Evolutionary conservation across 331 rosid genomes (phyloP).

Genomic region (Quercus tomentella): DNA sequence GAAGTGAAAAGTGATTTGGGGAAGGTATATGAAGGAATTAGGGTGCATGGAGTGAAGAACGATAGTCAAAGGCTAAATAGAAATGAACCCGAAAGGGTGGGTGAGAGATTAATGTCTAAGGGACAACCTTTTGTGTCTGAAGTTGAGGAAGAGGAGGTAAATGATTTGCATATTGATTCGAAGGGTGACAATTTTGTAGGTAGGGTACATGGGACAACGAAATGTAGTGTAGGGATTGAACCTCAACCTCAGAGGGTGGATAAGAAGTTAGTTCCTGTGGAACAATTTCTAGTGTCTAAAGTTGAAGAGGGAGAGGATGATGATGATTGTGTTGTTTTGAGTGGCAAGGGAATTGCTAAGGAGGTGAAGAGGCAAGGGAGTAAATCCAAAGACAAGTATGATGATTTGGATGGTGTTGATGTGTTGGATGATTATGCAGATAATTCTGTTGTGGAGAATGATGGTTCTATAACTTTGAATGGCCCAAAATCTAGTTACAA

Average conservation of each 20-base stretch:
- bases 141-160: neutral
- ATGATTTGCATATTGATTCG: neutral
- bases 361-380: conserved; percentile 7
- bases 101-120: conserved; percentile 4
- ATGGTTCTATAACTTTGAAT: conserved; percentile 42
- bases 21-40: neutral
- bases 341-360: conserved; percentile 10
- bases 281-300: neutral
- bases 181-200: neutral
- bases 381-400: conserved; percentile 26
- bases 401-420: conserved; percentile 29
- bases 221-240: conserved; percentile 8
- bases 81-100: conserved; percentile 2
- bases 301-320: conserved; percentile 19
- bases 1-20: neutral
- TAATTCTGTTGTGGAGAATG: conserved; percentile 29
- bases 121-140: conserved; percentile 7
- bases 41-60: neutral
- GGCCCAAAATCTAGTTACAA: conserved; percentile 54
- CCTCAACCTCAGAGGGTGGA: neutral
- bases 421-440: conserved; percentile 28
- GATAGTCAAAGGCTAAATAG: neutral
- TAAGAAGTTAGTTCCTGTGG: neutral
- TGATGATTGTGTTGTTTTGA: conserved; percentile 28
- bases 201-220: neutral